Base-by-base conservation (phyloP, 2,329 filamentous ascomycete species). In the Neurospora crassa region DNA sequence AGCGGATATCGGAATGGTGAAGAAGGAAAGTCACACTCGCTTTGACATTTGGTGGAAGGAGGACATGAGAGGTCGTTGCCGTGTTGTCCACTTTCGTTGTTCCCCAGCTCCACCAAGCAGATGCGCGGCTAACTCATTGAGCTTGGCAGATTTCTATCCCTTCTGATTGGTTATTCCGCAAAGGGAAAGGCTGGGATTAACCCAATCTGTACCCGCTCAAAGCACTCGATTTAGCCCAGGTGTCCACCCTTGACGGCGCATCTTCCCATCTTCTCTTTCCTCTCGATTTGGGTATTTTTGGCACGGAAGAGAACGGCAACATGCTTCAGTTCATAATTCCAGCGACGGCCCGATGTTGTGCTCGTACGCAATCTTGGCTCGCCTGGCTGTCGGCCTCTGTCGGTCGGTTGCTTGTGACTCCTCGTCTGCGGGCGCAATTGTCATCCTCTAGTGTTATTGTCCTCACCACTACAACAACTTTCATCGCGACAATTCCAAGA, bases 71-170 rank as follows among this genome's bases (percentile, higher is more conserved):
- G 20, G 47, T 53, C 2, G 16, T 20, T 12, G n/a, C 34, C 24
- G 53, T 7, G 14, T 7, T 16, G 14, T 59, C 47, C 47, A 18
- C 24, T 34, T 59, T 63, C 24, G 14, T 18, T 10, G 18, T 18
- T 3, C 53, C 47, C 53, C 63, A 42, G 29, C 42, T 42, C 71
- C 69, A 68, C 68, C 69, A 40, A 67, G 72, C 59, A 69, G 24
- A 37, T 74, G 74, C 75, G 75, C 74, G 75, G 74, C 75, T 74
- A 76, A 71, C 69, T 68, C 68, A 74, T 74, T 71, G 72, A 68
- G 69, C 71, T 73, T 74, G 73, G 72, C 67, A 53, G 2, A 24
- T 69, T 70, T 70, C 67, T 18, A 11, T 18, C 45, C n/a, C 8
- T 3, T 67, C 12, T 69, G 16, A 73, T 41, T 73, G 71, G 34